phyloP scores from a whole-genome alignment of 2,329 filamentous ascomycete genomes.

The Fusarium sterilihyphosum region DNA sequence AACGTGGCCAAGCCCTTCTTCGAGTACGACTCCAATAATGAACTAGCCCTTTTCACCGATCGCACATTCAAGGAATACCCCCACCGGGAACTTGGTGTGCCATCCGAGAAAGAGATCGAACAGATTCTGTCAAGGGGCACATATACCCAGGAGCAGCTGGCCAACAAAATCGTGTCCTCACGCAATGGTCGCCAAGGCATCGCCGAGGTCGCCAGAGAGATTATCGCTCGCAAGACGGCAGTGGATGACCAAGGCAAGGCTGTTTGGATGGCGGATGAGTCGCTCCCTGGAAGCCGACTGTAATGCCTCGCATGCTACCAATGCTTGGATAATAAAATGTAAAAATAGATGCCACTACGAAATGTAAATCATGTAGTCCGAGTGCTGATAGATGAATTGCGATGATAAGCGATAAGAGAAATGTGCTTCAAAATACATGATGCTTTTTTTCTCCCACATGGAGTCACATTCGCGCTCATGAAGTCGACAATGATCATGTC shows the following conservation, averaged over 20 bases:
- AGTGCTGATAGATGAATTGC: slow-evolving; percentile 42
- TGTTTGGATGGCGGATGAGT: slow-evolving; percentile 50
- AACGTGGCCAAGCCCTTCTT: slow-evolving; percentile 76
- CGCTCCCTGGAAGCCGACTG: slow-evolving; percentile 47
- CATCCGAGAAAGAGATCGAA: slow-evolving; percentile 72
- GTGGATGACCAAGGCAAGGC: slow-evolving; percentile 56
- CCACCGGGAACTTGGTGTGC: slow-evolving; percentile 74
- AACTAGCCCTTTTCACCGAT: slow-evolving; percentile 70
- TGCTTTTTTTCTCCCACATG: slow-evolving; percentile 14
- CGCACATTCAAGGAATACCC: slow-evolving; percentile 79
- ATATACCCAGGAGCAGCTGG: slow-evolving; percentile 65
- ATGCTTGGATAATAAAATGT: slow-evolving; percentile 34
- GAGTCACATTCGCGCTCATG: slow-evolving; percentile 7
- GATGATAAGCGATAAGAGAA: slow-evolving; percentile 19
- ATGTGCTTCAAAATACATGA: slow-evolving; percentile 10
- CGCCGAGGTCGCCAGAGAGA: slow-evolving; percentile 73
- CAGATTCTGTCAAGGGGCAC: slow-evolving; percentile 52
- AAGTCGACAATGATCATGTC: not conserved
- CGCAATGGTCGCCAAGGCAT: slow-evolving; percentile 75
- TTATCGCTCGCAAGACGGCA: slow-evolving; percentile 70
- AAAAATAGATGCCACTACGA: slow-evolving; percentile 42
- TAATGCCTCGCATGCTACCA: slow-evolving; percentile 34
- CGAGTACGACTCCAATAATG: slow-evolving; percentile 53
- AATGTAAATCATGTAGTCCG: slow-evolving; percentile 31
- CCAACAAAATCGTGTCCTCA: slow-evolving; percentile 68